Base-by-base conservation (phyloP, 2,329 filamentous ascomycete genomes). In the Talaromyces amestolkiae region DNA sequence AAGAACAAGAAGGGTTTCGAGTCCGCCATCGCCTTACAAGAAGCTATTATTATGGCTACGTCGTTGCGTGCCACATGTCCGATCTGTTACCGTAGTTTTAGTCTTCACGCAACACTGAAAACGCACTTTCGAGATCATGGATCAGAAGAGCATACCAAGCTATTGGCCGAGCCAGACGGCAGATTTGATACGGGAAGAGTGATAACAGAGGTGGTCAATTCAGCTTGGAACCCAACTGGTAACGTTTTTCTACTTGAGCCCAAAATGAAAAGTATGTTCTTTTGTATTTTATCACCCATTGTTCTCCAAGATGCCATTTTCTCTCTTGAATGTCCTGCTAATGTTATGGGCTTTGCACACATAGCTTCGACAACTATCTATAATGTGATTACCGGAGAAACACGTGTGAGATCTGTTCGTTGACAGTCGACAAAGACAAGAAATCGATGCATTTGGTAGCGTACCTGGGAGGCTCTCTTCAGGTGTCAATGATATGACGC, bases 301-400 rank as follows among this genome's bases (percentile, higher is more conserved):
- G 19, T 24, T 17, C 17, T 17, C 43, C 35, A 13, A 24, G 45
- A 43, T 13, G 17, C 7, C 31, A 39, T 64, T 31, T 15, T 49
- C 6, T 39, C 17, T 27, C 22, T 37, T 51, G 15, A 17, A 24
- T 11, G n/a, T 15, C 15, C 33, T 13, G 15, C 47, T 43, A 19
- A 61, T 13, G 54, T n/a, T 19, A 24, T n/a, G n/a, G 56, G n/a
- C 43, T 17, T 15, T 47, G 5, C 15, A 10, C 24, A 13, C 24
- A 39, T 31, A 51, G 49, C 49, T 8, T 58, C 64, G 31, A 62
- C 51, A 8, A 65, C 64, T 7, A 39, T 65, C 24, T 65, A 65
- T 43, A 22, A 65, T 53, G 64, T 65, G 51, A 65, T 65, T 6
- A 65, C 64, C 19, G 64, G 64, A 11, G 64, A 65, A 33, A 65